Evolutionary conservation across 148 eudicot genomes (phyloP).

Genomic region (Chenopodium berlandieri): DNA sequence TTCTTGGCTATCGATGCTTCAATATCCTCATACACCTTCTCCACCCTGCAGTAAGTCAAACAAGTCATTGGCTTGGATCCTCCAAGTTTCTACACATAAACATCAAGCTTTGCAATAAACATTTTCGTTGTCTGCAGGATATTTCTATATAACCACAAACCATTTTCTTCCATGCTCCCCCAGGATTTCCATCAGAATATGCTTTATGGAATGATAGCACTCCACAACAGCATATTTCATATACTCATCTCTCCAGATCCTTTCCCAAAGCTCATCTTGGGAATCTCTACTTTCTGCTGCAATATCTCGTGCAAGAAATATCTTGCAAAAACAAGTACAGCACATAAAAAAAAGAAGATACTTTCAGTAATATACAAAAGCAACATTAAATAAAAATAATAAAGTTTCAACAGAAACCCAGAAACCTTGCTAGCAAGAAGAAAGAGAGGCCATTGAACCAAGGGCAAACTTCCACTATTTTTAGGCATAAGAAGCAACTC

Average conservation of each 20-base stretch:
- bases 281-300: constrained; percentile 76
- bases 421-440: constrained; percentile 96
- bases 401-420: constrained; percentile 1
- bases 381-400: background rate
- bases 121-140: background rate
- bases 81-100: background rate
- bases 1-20: constrained; percentile 41
- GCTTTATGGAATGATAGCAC: constrained; percentile 60
- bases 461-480: constrained; percentile 66
- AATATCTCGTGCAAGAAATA: constrained; percentile 87
- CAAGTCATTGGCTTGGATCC: background rate
- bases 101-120: background rate
- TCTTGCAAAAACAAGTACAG: constrained; percentile 34
- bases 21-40: constrained; percentile 76
- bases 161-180: constrained; percentile 91
- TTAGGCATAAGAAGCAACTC: constrained; percentile 93
- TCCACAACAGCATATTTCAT: constrained; percentile 96
- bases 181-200: constrained; percentile 63
- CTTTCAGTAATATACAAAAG: background rate
- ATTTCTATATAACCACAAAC: constrained; percentile 33
- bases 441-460: constrained; percentile 99
- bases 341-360: background rate
- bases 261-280: constrained; percentile 84
- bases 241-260: constrained; percentile 83
- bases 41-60: constrained; percentile 61